Percentiles rank a stretch among this genome's conserved stretches.
These are phyloP conservation scores for Exophiala sideris DNA, from an alignment of 2,329 filamentous ascomycete species.

Conservation along the genomic window DNA sequence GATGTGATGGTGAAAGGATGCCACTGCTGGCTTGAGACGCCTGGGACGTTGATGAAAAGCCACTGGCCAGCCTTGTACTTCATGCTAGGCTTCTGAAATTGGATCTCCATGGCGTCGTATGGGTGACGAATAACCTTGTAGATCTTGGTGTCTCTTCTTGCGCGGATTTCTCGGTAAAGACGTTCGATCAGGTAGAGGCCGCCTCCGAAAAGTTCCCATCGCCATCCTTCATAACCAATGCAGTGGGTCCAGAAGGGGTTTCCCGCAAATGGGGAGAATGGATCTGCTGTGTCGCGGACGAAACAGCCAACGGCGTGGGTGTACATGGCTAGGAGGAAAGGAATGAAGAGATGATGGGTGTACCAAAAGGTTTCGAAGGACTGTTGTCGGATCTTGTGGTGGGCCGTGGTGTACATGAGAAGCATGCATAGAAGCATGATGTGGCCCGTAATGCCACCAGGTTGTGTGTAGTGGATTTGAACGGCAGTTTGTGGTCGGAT, in stretches of 20 bases:
- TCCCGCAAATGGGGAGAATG: slow-evolving; percentile 80
- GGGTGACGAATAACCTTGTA: slow-evolving; percentile 93
- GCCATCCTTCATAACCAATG: slow-evolving; percentile 92
- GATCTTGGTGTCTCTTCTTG: slow-evolving; percentile 79
- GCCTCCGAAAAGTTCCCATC: slow-evolving; percentile 89
- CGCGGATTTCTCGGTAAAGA: slow-evolving; percentile 84
- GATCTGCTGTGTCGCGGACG: slow-evolving; percentile 72
- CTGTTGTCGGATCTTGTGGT: slow-evolving; percentile 90
- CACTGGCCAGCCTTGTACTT: slow-evolving; percentile 98
- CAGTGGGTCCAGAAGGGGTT: slow-evolving; percentile 84
- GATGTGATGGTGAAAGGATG: slow-evolving; percentile 99
- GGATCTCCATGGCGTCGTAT: slow-evolving; percentile 94
- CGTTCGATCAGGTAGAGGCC: slow-evolving; percentile 83
- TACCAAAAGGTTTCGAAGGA: slow-evolving; percentile 99
- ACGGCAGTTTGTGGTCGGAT: slow-evolving; percentile 76
- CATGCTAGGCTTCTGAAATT: slow-evolving; percentile 95
- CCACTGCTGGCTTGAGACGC: slow-evolving; percentile 87
- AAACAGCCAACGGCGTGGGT: slow-evolving; percentile 96
- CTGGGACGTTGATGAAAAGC: slow-evolving; percentile 92
- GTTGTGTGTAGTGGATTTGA: slow-evolving; percentile 85
- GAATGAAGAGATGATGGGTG: slow-evolving; percentile 96
- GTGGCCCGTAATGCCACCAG: slow-evolving; percentile 91
- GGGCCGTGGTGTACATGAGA: slow-evolving; percentile 94
- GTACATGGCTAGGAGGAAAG: slow-evolving; percentile 89
- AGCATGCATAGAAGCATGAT: slow-evolving; percentile 99